A percentile compares a stretch with the other conserved stretches of the same genome.
Conservation (phyloP, 2,329 filamentous ascomycete species). For the Chrysosporium queenslandicum region DNA sequence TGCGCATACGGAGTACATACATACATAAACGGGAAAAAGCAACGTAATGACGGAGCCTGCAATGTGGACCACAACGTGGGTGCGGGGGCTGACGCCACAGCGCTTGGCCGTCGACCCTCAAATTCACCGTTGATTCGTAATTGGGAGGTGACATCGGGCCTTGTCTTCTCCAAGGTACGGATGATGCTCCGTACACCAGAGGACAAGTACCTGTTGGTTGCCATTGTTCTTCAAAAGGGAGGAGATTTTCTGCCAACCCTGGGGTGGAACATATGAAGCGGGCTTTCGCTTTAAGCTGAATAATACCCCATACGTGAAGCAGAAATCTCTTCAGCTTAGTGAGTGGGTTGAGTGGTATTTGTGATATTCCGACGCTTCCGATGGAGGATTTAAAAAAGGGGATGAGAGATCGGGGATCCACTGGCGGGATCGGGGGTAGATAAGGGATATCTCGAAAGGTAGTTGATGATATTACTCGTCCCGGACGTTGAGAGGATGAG, state of each 20-base stretch:
- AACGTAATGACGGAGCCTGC: background rate
- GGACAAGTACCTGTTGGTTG: background rate
- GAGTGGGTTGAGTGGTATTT: background rate
- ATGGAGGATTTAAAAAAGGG: background rate
- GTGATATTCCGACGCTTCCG: background rate
- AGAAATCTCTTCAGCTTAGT: background rate
- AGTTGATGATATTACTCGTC: background rate
- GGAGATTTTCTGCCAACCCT: too few species aligned
- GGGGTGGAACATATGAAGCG: too few species aligned
- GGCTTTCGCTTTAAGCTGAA: too few species aligned
- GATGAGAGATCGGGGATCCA: background rate
- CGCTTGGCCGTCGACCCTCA: background rate
- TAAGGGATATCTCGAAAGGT: background rate
- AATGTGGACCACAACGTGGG: slow-evolving; percentile 3
- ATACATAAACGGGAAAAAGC: background rate
- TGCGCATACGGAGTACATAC: background rate
- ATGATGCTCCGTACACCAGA: too few species aligned
- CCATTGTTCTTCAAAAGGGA: background rate
- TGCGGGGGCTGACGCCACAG: background rate
- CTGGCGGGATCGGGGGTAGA: background rate
- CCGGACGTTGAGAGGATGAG: too few species aligned
- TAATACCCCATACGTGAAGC: too few species aligned
- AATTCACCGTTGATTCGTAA: background rate
- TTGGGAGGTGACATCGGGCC: background rate
- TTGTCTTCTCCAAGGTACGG: too few species aligned